Percentiles rank a stretch among this genome's conserved stretches.
Evolutionary conservation across 106 monocot genomes (phyloP).

Genomic region (Acorus gramineus): DNA sequence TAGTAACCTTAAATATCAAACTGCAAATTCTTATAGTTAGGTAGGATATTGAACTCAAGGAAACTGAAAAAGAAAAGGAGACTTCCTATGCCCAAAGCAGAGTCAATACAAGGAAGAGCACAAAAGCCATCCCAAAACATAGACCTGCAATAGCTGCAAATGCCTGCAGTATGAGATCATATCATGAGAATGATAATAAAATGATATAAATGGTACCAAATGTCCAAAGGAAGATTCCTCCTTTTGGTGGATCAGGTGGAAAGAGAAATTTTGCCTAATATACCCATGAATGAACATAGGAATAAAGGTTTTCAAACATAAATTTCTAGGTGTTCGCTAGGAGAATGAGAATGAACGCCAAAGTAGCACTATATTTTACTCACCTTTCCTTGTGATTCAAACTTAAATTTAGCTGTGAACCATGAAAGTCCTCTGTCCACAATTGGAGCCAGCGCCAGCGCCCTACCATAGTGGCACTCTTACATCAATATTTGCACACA

Average conservation of each 20-base stretch:
- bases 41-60: too few species aligned
- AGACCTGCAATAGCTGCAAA: conserved; percentile 62
- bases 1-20: too few species aligned
- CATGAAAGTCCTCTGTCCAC: conserved; percentile 80
- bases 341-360: background rate
- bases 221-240: too few species aligned
- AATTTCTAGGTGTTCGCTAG: background rate
- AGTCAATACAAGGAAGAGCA: conserved; percentile 70
- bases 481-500: too few species aligned
- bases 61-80: background rate
- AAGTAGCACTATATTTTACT: background rate
- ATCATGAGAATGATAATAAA: too few species aligned
- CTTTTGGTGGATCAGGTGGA: too few species aligned
- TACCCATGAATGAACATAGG: background rate
- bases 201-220: too few species aligned
- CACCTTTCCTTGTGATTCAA: conserved; percentile 77
- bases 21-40: too few species aligned
- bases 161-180: conserved; percentile 32
- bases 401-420: conserved; percentile 75
- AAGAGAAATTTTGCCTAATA: background rate
- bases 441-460: conserved; percentile 74
- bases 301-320: background rate
- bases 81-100: conserved; percentile 60
- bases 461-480: conserved; percentile 20
- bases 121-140: conserved; percentile 53